Evolutionary conservation across 352 stramenopile species (phyloP).

Genomic region (Halophytophthora polymorphica): DNA sequence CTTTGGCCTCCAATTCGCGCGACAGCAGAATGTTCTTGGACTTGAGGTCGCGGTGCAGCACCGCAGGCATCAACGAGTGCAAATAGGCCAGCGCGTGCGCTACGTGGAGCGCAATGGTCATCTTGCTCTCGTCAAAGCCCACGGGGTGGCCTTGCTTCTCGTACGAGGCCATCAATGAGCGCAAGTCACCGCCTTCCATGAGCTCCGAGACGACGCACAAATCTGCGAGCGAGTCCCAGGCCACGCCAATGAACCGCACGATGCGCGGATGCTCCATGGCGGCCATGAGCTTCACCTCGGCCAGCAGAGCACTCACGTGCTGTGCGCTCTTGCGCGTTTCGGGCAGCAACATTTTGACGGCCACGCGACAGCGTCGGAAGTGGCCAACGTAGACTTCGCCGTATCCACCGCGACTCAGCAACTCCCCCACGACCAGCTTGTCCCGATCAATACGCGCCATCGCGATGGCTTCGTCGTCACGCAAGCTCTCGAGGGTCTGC

Average conservation of each 20-base stretch:
- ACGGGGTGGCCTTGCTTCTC: not conserved
- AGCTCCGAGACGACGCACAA: slow-evolving; percentile 31
- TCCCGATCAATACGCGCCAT: slow-evolving; percentile 20
- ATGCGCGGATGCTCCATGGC: slow-evolving; percentile 31
- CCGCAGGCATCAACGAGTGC: slow-evolving; percentile 23
- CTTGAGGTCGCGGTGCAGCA: no score
- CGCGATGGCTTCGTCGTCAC: slow-evolving; percentile 21
- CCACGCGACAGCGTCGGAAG: slow-evolving; percentile 17
- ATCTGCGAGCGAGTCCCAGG: slow-evolving; percentile 31
- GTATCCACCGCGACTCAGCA: slow-evolving; percentile 16
- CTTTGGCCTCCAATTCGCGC: no score
- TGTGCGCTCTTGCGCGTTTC: slow-evolving; percentile 13
- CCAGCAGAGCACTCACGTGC: slow-evolving; percentile 21
- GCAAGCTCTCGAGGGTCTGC: slow-evolving; percentile 1
- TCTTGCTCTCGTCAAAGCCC: slow-evolving; percentile 18
- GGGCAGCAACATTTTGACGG: slow-evolving; percentile 22
- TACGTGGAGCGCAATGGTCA: slow-evolving; percentile 28
- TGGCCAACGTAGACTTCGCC: slow-evolving; percentile 20
- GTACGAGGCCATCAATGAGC: slow-evolving; percentile 15
- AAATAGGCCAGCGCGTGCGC: slow-evolving; percentile 33
- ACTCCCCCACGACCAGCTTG: slow-evolving; percentile 11
- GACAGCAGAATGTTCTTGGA: no score
- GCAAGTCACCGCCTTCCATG: no score
- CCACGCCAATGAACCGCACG: slow-evolving; percentile 34
- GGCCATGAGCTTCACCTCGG: slow-evolving; percentile 28